Conservation (phyloP, 352 stramenopile genomes). For the Globisporangium polare region DNA sequence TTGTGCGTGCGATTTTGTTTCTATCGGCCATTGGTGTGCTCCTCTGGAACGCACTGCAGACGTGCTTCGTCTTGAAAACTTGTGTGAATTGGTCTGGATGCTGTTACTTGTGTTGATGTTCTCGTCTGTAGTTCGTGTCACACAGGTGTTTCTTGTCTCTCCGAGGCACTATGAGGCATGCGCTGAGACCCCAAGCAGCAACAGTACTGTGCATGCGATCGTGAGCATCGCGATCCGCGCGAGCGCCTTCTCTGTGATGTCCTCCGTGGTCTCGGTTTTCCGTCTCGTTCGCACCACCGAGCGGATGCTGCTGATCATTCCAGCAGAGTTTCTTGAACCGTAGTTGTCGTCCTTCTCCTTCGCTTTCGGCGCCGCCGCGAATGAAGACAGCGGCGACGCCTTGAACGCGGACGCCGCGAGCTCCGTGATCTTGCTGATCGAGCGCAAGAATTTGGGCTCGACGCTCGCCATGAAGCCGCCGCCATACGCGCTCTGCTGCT, state of each 20-base stretch:
- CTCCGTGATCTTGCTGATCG: conserved; percentile 10
- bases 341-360: conserved; percentile 3
- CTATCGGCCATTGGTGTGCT: neutral
- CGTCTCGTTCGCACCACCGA: conserved; percentile 20
- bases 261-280: conserved; percentile 31
- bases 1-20: neutral
- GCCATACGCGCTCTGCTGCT: neutral
- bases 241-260: conserved; percentile 35
- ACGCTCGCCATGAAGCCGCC: conserved; percentile 14
- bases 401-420: conserved; percentile 11
- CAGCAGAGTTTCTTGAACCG: neutral
- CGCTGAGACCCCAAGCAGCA: conserved; percentile 33
- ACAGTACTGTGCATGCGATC: conserved; percentile 22
- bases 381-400: conserved; percentile 7
- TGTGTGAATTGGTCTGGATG: neutral
- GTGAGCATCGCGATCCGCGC: conserved; percentile 31
- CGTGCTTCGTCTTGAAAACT: neutral
- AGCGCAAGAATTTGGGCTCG: conserved; percentile 26
- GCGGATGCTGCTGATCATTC: conserved; percentile 13
- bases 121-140: neutral
- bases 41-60: neutral
- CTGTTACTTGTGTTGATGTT: neutral
- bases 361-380: neutral
- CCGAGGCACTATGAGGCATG: conserved; percentile 15
- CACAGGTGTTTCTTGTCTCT: neutral